Base-by-base conservation (phyloP, 2,329 filamentous ascomycete species). In the Xylariomycetidae sp. region DNA sequence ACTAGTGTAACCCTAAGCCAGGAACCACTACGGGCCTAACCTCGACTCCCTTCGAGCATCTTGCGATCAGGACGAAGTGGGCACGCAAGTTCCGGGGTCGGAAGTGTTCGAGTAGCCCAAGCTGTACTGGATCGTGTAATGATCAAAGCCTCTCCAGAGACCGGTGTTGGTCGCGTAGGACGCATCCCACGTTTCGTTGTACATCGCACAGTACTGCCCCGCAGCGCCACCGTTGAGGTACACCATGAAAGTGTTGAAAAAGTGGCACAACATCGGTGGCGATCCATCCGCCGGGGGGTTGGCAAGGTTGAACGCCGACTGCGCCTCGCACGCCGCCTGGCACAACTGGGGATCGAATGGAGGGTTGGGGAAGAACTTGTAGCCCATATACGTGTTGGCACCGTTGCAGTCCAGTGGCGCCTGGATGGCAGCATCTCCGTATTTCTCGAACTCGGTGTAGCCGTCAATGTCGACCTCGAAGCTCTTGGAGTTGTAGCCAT, bases 191-290 rank as follows among this genome's bases (percentile, higher is more conserved):
- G 24, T 24, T 26, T 25, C 18, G 10, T 24, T 35, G 27, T 39
- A 39, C 34, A 40, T 29, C 8, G 33, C 35, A 27, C 25, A 32
- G 37, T 53, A 44, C 17, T 48, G 41, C 10, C 42, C 44, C 27
- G 48, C 42, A 4, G 57, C 54, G 4, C 52, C 52, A 25, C 57
- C 52, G 23, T 53, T 56, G 28, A 38, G 43, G 14, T 42, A 42
- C 14, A 59, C 47, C 25, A 44, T 35, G 6, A 39, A 35, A 1
- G 58, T 58, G 19, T 50, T 53, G 12, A 35, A 42, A 27, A 39
- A 42, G 15, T 29, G 32, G 25, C 40, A 43, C 4, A 32, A 29
- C 10, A 29, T 25, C n/a, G 18, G 34, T 6, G 22, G 12, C n/a
- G n/a, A n/a, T 18, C 32, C 35, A 10, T 10, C 14, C 10, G 19